Base-by-base conservation (phyloP, 1,284 basidiomycete genomes). In the Phaffia rhodozyma region DNA sequence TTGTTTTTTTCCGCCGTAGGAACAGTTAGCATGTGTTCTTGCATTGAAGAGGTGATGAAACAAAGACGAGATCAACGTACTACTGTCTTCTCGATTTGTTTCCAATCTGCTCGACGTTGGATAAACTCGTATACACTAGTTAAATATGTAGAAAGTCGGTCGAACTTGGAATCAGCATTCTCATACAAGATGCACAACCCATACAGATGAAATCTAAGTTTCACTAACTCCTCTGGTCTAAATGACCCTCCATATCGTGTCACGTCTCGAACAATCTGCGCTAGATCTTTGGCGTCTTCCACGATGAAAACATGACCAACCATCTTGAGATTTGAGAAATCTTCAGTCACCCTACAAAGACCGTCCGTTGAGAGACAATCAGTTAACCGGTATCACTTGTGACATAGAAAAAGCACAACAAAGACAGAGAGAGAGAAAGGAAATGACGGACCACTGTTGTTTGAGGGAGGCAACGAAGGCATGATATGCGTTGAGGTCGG, bases 271-370 rank as follows among this genome's bases (percentile, higher is more conserved):
- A 97, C 91, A 70, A 97, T 93, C 76, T 91, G 86, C 34, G 91
- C 92, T 4, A 98, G 79, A 72, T 97, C 92, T 70, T 91, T 93
- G 0, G 91, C 91, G 67, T 93, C 90, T 69, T 87, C 85, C 29
- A 82, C 78, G 58, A 97, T 90, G 73, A 86, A 98, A 9, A 97
- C 88, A 71, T 96, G 91, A 0, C 92, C 93, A 7, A 97, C 79
- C 89, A 97, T 93, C 75, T 96, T 97, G 63, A 98, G 80, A 69
- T 92, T 86, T 20, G 91, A 86, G 70, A 97, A 97, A 68, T 96
- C 91, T 0, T 85, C 80, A 0, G 85, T 85, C 25, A 97, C 85
- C 29, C 61, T 58, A 25, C 38, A 43, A 16, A 43, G 5, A 11
- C 5, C 5, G 13, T 2, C 13, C 2, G n/a, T 9, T 78, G 76